Evolutionary conservation across 2,329 filamentous ascomycete species (phyloP), one percentile per base, ranked within the genome.

Genomic region (Tolypocladium nubicola): DNA sequence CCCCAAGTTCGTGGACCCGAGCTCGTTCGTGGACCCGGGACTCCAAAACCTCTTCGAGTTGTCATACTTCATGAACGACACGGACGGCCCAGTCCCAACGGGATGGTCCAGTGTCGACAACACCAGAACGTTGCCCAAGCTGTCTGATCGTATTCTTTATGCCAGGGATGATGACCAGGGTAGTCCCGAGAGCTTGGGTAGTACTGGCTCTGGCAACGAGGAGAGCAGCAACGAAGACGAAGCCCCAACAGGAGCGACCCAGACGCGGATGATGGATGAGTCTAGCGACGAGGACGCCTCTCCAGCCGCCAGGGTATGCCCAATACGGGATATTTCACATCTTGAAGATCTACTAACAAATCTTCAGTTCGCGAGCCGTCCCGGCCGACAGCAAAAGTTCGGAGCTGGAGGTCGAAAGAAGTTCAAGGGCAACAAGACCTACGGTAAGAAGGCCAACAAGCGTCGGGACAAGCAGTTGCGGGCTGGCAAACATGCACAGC

Each of bases 31-130:
- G 30, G 80, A 83, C 1, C 74, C 81, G 1, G 73, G 77, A 23
- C 76, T 89, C 43, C 87, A 85, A 66, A 86, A 84, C 58, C 74
- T 97, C 19, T 97, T 97, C 67, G 83, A 88, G 16, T 73, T 96
- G 62, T 84, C 85, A 67, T 88, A 88, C 65, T 84, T 87, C 60
- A 70, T 74, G 26, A 80, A 80, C 56, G 60, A 63, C 10, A 71
- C 73, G 1, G 79, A 79, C 26, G 81, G 85, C 30, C 71, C 79
- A 23, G 76, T 95, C 13, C 87, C 89, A 0, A 86, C 83, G 4
- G 89, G 88, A 1, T 92, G 86, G 81, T 81, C 81, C 26, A 74
- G 73, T 2, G 72, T 88, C 2, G 80, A 85, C 19, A 80, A 85
- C 21, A 78, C 77, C 35, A 83, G 80, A 61, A 68, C 76, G 1